Evolutionary conservation across 192 early-diverging fungal species (phyloP), one percentile per base, ranked within the genome.

Genomic region (Globomyces pollinis-pini): DNA sequence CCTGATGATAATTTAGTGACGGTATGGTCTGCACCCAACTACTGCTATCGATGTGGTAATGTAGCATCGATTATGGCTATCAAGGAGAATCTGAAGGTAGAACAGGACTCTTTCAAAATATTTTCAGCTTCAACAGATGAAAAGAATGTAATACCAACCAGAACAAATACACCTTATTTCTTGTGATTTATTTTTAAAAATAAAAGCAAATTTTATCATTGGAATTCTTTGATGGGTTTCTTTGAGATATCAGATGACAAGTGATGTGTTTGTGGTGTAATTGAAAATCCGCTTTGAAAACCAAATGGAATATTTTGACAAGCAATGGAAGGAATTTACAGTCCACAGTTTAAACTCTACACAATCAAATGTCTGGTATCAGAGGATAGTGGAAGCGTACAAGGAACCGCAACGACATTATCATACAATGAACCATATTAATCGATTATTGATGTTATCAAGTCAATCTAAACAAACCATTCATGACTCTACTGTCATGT

Each of bases 101-200:
- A 86, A 49, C 91, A 94, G 50, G 75, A 75, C 57, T 87, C 84
- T 66, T 96, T 96, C 75, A 91, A 91, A 75, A 94, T 97, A 57
- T 98, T 98, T 72, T 79, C 84, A 65, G 96, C 96, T 20, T 93
- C 97, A 33, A 90, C 92, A 39, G 93, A 96, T 67, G 89, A 88
- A 69, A 88, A 96, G 61, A 75, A 88, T 23, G 72, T 65, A 12
- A 70, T 68, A 11, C 84, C 75, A 32, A 67, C 63, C 12, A 61
- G 70, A 36, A 70, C 73, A 39, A 66, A 32, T 31, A 62, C 75
- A 18, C 71, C 72, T n/a, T 81, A 81, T 60, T 81, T 81, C 55
- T 52, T 81, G 60, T 81, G 65, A 75, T n/a, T n/a, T n/a, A n/a
- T n/a, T n/a, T n/a, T n/a, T n/a, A n/a, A n/a, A n/a, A n/a, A n/a